Conservation (phyloP, 2,329 filamentous ascomycete species). For the Escovopsis weberi region DNA sequence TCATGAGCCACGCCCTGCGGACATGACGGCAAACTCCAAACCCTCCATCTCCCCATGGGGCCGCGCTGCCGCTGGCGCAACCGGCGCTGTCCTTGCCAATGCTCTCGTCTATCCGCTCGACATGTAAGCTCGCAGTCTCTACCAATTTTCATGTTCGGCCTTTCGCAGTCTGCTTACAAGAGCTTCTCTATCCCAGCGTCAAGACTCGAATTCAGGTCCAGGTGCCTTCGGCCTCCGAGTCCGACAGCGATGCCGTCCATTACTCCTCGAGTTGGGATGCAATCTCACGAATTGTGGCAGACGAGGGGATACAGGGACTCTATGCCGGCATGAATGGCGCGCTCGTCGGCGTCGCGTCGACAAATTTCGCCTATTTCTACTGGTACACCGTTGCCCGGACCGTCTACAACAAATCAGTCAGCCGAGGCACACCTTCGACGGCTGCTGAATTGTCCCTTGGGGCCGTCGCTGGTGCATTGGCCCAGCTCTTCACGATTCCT, state of each 20-base stretch:
- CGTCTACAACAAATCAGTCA: slow-evolving; percentile 54
- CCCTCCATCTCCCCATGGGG: slow-evolving; percentile 79
- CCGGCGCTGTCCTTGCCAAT: slow-evolving; percentile 88
- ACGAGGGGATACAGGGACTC: slow-evolving; percentile 67
- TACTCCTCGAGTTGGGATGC: slow-evolving; percentile 85
- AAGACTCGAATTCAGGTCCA: slow-evolving; percentile 96
- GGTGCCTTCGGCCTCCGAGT: slow-evolving; percentile 45
- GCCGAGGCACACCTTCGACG: slow-evolving; percentile 51
- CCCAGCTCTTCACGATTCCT: slow-evolving; percentile 92
- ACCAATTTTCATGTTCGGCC: not conserved
- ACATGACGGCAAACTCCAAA: slow-evolving; percentile 47
- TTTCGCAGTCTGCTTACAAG: not conserved
- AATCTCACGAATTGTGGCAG: slow-evolving; percentile 65
- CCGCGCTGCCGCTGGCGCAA: slow-evolving; percentile 78
- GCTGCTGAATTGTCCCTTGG: slow-evolving; percentile 72
- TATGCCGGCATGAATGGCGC: slow-evolving; percentile 83
- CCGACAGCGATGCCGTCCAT: slow-evolving; percentile 35
- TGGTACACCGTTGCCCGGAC: slow-evolving; percentile 87
- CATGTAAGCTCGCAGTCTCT: slow-evolving; percentile 48
- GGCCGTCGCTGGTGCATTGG: slow-evolving; percentile 75
- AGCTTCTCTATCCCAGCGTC: slow-evolving; percentile 42
- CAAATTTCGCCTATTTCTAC: slow-evolving; percentile 99
- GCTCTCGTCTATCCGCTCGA: slow-evolving; percentile 91
- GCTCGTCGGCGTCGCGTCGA: slow-evolving; percentile 83
- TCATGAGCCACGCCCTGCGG: not conserved